phyloP scores from a whole-genome alignment of 768 basidiomycete genomes.

The Phanerodontia chrysosporium region DNA sequence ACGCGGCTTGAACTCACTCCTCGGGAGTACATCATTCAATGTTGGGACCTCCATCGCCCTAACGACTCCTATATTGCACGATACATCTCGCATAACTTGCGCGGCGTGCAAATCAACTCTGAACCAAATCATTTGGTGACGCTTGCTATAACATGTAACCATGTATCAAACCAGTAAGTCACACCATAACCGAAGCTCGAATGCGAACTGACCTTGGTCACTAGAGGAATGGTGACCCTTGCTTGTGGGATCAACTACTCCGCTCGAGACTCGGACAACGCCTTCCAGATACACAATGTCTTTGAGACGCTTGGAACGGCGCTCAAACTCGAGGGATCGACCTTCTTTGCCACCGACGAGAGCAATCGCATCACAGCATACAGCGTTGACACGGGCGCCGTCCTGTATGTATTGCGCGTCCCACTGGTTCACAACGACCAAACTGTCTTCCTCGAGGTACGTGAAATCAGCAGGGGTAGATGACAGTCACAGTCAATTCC shows the following conservation, averaged over 20 bases:
- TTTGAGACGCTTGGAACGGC: constrained; percentile 1
- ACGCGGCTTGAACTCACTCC: constrained; percentile 21
- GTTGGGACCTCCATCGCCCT: constrained; percentile 50
- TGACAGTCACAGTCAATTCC: not conserved
- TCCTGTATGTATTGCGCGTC: constrained; percentile 3
- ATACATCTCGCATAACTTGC: constrained; percentile 31
- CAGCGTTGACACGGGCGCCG: not conserved
- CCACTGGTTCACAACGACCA: constrained; percentile 7
- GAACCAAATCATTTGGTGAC: constrained; percentile 29
- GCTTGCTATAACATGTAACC: constrained; percentile 32
- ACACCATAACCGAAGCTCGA: not conserved
- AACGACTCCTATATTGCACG: constrained; percentile 40
- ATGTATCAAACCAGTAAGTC: not conserved
- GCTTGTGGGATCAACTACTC: not conserved
- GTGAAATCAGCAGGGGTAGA: not conserved
- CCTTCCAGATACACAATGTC: not conserved
- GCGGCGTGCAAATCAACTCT: constrained; percentile 46
- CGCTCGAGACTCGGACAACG: not conserved
- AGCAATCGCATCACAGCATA: not conserved
- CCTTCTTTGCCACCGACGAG: constrained; percentile 9
- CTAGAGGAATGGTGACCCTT: not conserved
- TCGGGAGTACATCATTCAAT: constrained; percentile 39
- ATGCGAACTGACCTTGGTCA: too few species aligned
- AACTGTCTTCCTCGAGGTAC: constrained; percentile 6
- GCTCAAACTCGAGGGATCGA: not conserved